Evolutionary conservation across 768 basidiomycete species (phyloP).

Genomic region (Termitomyces sp.): DNA sequence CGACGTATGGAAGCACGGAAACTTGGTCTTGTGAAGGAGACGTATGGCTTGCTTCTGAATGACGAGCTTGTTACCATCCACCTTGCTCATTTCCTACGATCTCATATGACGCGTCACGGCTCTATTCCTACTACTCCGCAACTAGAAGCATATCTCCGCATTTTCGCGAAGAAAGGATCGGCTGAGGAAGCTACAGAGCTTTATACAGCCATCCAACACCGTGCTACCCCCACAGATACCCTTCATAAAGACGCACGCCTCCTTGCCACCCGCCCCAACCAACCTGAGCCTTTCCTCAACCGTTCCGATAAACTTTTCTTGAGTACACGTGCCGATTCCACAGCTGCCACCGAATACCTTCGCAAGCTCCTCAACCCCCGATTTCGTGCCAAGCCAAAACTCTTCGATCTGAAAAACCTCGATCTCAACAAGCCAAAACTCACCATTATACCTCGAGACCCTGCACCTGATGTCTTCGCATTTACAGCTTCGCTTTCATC

Average conservation of each 20-base stretch:
- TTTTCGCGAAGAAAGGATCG: constrained; percentile 42
- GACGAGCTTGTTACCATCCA: constrained; percentile 51
- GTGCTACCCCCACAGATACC: constrained; percentile 4
- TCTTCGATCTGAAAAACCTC: not conserved
- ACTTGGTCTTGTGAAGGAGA: constrained; percentile 36
- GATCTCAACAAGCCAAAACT: not conserved
- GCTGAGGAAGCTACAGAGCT: not conserved
- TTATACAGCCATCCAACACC: constrained; percentile 30
- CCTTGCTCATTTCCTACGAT: constrained; percentile 44
- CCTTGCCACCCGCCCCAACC: not conserved
- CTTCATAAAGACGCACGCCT: not conserved
- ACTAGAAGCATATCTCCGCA: constrained; percentile 45
- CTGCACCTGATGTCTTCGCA: constrained; percentile 39
- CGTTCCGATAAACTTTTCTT: constrained; percentile 43
- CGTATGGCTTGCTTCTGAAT: constrained; percentile 42
- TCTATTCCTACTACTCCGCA: constrained; percentile 38
- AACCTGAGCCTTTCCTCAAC: constrained; percentile 13
- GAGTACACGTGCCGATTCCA: constrained; percentile 35
- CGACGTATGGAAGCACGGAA: constrained; percentile 44
- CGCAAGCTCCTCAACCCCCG: constrained; percentile 24
- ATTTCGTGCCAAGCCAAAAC: not conserved
- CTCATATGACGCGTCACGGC: constrained; percentile 38
- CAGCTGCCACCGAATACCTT: constrained; percentile 48
- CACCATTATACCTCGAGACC: constrained; percentile 14
- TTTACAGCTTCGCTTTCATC: constrained; percentile 45